These are phyloP conservation scores for Vanderwaltozyma yarrowii DNA, from an alignment of 805 yeast species.

Conservation along the genomic window DNA sequence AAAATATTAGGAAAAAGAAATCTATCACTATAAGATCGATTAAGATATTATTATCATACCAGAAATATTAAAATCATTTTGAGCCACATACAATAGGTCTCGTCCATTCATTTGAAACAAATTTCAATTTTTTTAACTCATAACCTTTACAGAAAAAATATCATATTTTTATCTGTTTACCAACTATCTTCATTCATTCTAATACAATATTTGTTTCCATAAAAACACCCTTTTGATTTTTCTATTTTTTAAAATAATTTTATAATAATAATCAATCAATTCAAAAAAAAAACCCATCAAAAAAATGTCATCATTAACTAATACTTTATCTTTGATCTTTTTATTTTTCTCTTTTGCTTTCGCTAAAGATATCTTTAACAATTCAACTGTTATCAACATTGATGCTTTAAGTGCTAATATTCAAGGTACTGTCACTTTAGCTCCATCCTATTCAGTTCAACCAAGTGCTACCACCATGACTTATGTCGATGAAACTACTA, in stretches of 20 bases:
- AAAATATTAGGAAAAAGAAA: too few relatives aligned
- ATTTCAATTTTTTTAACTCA: neutral
- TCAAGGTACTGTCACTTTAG: constrained; percentile 10
- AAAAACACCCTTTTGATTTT: neutral
- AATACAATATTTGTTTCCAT: neutral
- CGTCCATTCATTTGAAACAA: constrained; percentile 2
- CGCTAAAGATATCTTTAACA: constrained; percentile 8
- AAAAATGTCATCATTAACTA: neutral
- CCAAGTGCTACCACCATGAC: constrained; percentile 9
- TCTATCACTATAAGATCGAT: neutral
- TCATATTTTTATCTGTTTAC: neutral
- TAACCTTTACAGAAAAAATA: too few relatives aligned
- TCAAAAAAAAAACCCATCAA: neutral
- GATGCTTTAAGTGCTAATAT: neutral
- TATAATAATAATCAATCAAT: too few relatives aligned
- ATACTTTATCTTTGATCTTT: neutral
- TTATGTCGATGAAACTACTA: constrained; percentile 12
- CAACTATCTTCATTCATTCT: neutral
- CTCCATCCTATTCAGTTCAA: constrained; percentile 11
- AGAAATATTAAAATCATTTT: constrained; percentile 1
- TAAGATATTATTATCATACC: constrained; percentile 1
- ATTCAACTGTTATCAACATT: constrained; percentile 7
- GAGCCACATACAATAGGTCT: constrained; percentile 5
- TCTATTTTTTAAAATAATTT: neutral
- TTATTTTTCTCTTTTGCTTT: constrained; percentile 5